Conservation (phyloP, 306 rosid genomes). For the Prunus dulcis region DNA sequence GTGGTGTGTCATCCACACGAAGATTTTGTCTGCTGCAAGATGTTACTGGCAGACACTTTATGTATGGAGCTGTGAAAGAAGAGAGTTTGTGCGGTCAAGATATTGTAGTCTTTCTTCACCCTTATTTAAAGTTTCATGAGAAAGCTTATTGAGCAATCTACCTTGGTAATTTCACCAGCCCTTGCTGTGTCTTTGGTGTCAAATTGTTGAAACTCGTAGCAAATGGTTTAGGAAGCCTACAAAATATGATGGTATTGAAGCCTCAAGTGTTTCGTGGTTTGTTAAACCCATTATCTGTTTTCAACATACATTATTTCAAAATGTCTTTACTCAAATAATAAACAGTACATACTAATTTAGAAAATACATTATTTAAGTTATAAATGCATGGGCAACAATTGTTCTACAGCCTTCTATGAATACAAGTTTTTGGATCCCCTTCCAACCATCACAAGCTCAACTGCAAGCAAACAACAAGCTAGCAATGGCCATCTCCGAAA, state of each 20-base stretch:
- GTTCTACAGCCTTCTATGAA: neutral
- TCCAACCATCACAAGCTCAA: neutral
- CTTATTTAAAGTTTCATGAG: constrained; percentile 15
- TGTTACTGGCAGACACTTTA: constrained; percentile 8
- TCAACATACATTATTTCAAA: too few relatives aligned
- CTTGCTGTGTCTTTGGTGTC: neutral
- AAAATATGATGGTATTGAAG: too few relatives aligned
- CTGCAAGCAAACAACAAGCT: neutral
- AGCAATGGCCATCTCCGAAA: too few relatives aligned
- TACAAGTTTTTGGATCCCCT: neutral
- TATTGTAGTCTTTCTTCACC: constrained; percentile 17
- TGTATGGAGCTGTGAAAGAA: constrained; percentile 13
- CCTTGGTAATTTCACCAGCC: neutral
- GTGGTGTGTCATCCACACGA: constrained; percentile 7
- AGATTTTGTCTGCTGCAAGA: neutral
- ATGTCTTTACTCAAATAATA: too few relatives aligned
- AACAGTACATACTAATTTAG: too few relatives aligned
- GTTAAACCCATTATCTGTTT: too few relatives aligned
- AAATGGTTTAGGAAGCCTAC: too few relatives aligned
- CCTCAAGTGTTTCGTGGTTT: too few relatives aligned
- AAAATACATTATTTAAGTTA: too few relatives aligned
- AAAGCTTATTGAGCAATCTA: neutral
- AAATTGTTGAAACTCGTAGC: too few relatives aligned
- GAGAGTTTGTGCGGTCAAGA: neutral
- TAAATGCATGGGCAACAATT: too few relatives aligned